Conservation (phyloP, 805 yeast species). For the Saturnispora sekii region DNA sequence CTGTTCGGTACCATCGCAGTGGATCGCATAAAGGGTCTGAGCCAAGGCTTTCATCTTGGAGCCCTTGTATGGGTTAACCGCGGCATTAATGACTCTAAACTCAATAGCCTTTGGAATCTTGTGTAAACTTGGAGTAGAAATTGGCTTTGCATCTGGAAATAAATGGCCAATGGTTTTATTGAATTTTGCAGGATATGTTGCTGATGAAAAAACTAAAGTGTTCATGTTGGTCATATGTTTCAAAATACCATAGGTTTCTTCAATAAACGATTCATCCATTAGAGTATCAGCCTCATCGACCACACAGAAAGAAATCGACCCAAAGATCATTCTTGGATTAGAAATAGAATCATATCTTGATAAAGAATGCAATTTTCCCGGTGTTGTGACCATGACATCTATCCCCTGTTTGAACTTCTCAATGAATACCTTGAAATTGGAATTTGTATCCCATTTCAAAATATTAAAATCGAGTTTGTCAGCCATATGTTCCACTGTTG, state of each 20-base stretch:
- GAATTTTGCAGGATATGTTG: constrained; percentile 79
- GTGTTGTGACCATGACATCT: constrained; percentile 81
- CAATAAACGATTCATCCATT: constrained; percentile 70
- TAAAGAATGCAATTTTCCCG: constrained; percentile 48
- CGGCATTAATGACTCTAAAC: constrained; percentile 67
- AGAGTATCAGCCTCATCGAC: constrained; percentile 93
- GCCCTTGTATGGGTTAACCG: constrained; percentile 71
- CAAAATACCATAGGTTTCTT: constrained; percentile 51
- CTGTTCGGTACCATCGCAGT: constrained; percentile 71
- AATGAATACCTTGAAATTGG: constrained; percentile 43
- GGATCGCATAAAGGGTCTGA: constrained; percentile 79
- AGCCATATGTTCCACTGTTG: constrained; percentile 28
- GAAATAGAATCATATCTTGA: constrained; percentile 25
- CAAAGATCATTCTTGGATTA: constrained; percentile 30
- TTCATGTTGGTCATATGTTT: constrained; percentile 38
- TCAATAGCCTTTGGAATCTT: constrained; percentile 70
- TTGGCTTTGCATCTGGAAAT: constrained; percentile 57
- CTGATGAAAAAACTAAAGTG: constrained; percentile 73
- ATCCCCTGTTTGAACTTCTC: constrained; percentile 41
- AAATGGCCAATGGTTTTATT: constrained; percentile 47
- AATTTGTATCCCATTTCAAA: constrained; percentile 55
- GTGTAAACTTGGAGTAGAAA: constrained; percentile 77
- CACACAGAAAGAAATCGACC: constrained; percentile 48
- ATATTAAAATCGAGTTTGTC: constrained; percentile 33
- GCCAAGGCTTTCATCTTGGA: constrained; percentile 78